Evolutionary conservation across 495 filamentous ascomycete species (phyloP).

Genomic region (Friedmanniomyces simplex): DNA sequence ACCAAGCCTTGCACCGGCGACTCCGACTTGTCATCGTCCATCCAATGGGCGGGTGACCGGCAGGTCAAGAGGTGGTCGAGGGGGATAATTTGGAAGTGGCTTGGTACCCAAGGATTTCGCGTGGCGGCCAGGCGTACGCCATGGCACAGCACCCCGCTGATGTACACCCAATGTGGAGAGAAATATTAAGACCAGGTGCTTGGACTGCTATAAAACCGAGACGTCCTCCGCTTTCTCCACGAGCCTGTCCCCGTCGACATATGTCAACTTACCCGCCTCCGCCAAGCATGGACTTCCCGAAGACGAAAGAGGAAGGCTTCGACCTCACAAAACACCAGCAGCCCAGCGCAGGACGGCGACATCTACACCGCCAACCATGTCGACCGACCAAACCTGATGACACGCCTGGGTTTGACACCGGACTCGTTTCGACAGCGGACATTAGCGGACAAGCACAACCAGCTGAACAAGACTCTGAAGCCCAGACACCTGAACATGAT

Average conservation of each 20-base stretch:
- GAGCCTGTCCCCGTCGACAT: too few relatives aligned
- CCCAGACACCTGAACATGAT: constrained; percentile 31
- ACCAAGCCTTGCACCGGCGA: not conserved
- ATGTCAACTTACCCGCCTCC: not conserved
- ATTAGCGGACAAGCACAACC: constrained; percentile 18
- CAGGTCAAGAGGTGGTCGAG: not conserved
- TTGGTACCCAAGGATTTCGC: too few relatives aligned
- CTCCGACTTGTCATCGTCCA: not conserved
- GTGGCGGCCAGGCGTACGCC: too few relatives aligned
- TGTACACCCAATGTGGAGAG: too few relatives aligned
- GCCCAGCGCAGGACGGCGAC: constrained; percentile 1
- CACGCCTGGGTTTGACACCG: constrained; percentile 24
- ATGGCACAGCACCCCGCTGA: too few relatives aligned
- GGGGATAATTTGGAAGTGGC: too few relatives aligned
- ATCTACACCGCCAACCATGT: not conserved
- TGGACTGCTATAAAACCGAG: not conserved
- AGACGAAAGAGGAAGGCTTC: not conserved
- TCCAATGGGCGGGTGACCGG: not conserved
- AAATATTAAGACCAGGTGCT: too few relatives aligned
- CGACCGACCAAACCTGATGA: constrained; percentile 16
- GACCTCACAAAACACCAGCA: not conserved
- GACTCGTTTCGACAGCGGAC: constrained; percentile 25
- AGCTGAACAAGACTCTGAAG: constrained; percentile 29
- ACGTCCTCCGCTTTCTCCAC: too few relatives aligned
- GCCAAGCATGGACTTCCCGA: not conserved